phyloP scores from a whole-genome alignment of 1,139 yeast species.

The Saccharomycopsis hybrid region DNA sequence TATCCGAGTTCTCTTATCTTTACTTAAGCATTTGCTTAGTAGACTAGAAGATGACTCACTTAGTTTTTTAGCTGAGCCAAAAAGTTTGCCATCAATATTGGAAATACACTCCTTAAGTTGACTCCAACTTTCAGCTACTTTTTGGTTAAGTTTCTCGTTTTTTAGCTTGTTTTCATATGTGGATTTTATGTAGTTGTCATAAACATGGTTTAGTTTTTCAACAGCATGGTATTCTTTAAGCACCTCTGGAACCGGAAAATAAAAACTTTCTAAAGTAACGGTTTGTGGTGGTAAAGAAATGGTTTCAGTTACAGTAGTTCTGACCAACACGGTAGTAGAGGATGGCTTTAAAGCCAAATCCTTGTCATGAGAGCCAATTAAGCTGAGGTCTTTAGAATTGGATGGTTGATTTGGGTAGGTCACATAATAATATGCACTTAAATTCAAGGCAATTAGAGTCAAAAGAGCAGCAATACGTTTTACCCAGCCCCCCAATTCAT shows the following conservation, averaged over 20 bases:
- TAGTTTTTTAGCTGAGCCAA: no score
- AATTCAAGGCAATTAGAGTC: no score
- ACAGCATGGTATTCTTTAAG: neutral
- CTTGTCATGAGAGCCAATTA: no score
- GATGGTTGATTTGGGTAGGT: no score
- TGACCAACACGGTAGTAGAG: constrained; percentile 8
- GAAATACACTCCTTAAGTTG: no score
- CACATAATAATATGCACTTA: no score
- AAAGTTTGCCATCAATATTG: no score
- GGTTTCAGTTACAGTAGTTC: constrained; percentile 12
- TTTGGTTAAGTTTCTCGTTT: neutral
- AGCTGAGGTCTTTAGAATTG: no score
- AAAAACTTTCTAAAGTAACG: constrained; percentile 6
- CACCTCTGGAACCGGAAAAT: neutral
- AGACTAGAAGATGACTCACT: no score
- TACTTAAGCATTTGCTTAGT: no score
- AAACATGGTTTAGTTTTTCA: neutral
- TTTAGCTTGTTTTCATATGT: neutral
- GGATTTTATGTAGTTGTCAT: neutral
- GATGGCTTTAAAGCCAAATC: neutral
- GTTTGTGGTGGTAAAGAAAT: constrained; percentile 4
- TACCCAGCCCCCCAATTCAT: no score
- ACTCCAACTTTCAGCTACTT: neutral
- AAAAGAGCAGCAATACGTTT: neutral
- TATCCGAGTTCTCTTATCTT: no score